phyloP scores from a whole-genome alignment of 768 basidiomycete genomes.

The Lactarius pseudohatsudake region DNA sequence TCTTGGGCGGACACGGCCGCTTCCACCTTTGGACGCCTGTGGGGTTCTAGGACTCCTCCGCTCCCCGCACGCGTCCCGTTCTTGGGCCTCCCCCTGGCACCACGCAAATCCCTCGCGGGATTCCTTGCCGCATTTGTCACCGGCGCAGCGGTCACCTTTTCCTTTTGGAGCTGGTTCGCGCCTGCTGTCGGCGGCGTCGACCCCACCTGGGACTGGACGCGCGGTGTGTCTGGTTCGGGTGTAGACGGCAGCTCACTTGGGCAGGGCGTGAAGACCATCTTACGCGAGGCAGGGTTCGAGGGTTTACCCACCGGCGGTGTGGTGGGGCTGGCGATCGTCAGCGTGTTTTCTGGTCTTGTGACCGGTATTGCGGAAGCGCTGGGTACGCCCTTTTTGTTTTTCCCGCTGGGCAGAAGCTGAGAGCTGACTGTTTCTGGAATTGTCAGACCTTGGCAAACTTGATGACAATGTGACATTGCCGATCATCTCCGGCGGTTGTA shows the following conservation, averaged over 20 bases:
- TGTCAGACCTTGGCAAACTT: constrained; percentile 71
- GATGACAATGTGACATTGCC: constrained; percentile 93
- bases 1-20: constrained; percentile 97
- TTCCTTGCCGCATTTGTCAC: constrained; percentile 77
- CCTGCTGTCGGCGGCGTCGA: constrained; percentile 44
- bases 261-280: constrained; percentile 32
- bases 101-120: constrained; percentile 82
- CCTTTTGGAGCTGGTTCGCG: constrained; percentile 70
- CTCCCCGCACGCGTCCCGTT: constrained; percentile 51
- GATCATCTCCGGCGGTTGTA: constrained; percentile 75
- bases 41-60: constrained; percentile 64
- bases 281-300: constrained; percentile 27
- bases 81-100: constrained; percentile 66
- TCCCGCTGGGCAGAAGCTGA: not conserved
- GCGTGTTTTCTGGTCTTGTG: constrained; percentile 69
- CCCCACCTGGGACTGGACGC: constrained; percentile 58
- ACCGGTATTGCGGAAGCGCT: constrained; percentile 88
- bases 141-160: constrained; percentile 61
- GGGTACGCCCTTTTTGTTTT: constrained; percentile 49
- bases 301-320: constrained; percentile 40
- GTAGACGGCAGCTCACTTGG: constrained; percentile 28
- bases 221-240: constrained; percentile 43
- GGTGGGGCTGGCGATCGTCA: constrained; percentile 54
- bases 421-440: not conserved
- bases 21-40: constrained; percentile 87